Percentiles rank a stretch among this genome's conserved stretches.
Evolutionary conservation across 164 flowering plant species (phyloP).

Genomic region (Euptelea pleiosperma): DNA sequence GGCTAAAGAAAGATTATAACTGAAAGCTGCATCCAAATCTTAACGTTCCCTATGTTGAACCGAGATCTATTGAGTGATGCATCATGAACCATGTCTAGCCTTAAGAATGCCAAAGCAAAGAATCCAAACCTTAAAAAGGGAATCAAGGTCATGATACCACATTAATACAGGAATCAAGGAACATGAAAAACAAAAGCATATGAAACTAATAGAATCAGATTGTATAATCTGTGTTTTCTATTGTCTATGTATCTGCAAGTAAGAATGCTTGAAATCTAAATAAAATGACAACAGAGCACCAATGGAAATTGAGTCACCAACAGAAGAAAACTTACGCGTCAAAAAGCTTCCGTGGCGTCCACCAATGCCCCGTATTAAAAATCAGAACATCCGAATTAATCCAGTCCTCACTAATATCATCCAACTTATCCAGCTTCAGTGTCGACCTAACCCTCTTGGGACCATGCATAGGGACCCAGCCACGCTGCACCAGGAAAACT

Average conservation of each 20-base stretch:
- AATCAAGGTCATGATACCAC: too few relatives aligned
- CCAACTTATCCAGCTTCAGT: slow-evolving; percentile 59
- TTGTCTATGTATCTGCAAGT: not conserved
- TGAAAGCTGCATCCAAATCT: too few relatives aligned
- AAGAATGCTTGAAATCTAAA: not conserved
- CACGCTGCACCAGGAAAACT: slow-evolving; percentile 63
- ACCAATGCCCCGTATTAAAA: slow-evolving; percentile 91
- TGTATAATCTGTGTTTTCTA: too few relatives aligned
- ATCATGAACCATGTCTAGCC: too few relatives aligned
- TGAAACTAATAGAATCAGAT: too few relatives aligned
- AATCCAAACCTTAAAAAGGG: too few relatives aligned
- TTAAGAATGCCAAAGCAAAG: too few relatives aligned
- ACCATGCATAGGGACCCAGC: slow-evolving; percentile 40
- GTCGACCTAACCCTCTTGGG: slow-evolving; percentile 63
- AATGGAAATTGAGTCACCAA: not conserved
- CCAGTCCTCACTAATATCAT: slow-evolving; percentile 60
- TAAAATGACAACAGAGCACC: not conserved
- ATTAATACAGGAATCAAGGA: too few relatives aligned
- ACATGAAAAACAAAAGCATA: too few relatives aligned
- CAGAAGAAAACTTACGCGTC: slow-evolving; percentile 47
- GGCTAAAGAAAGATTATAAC: too few relatives aligned
- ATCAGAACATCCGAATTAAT: slow-evolving; percentile 66
- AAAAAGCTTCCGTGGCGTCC: slow-evolving; percentile 65
- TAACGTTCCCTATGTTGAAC: too few relatives aligned
- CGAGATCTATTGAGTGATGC: too few relatives aligned